These are phyloP conservation scores for Dictyostelium purpureum DNA, from an alignment of 78 protist species.

Conservation along the genomic window DNA sequence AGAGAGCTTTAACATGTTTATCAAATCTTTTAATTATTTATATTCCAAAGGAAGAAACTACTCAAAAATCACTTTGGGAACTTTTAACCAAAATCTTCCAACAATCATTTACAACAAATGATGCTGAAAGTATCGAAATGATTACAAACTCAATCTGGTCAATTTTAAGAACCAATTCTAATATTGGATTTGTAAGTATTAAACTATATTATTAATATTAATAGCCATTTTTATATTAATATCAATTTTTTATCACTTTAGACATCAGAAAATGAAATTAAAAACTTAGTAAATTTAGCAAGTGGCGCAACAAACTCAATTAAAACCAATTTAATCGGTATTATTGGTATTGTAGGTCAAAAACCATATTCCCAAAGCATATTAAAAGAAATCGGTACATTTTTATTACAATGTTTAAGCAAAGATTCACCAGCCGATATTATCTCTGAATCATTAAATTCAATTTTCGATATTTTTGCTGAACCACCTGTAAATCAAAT, in stretches of 20 bases:
- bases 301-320: conserved; percentile 16
- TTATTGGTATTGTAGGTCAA: conserved; percentile 64
- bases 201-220: background rate
- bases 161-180: conserved; percentile 32
- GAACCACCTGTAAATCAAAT: conserved; percentile 57
- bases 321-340: conserved; percentile 71
- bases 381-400: conserved; percentile 26
- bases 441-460: conserved; percentile 45
- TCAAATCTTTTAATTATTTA: conserved; percentile 47
- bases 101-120: conserved; percentile 11
- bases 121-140: conserved; percentile 38
- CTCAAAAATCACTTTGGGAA: conserved; percentile 37
- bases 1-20: conserved; percentile 49
- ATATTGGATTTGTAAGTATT: conserved; percentile 66
- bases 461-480: conserved; percentile 66
- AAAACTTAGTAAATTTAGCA: conserved; percentile 18
- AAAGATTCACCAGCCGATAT: conserved; percentile 30
- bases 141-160: conserved; percentile 65
- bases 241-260: background rate
- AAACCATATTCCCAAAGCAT: conserved; percentile 19
- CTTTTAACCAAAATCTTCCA: conserved; percentile 13
- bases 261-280: conserved; percentile 30
- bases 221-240: background rate
- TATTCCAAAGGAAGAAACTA: background rate
- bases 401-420: conserved; percentile 18